Evolutionary conservation across 1,284 basidiomycete genomes (phyloP).

Genomic region (Clitocybe nebularis): DNA sequence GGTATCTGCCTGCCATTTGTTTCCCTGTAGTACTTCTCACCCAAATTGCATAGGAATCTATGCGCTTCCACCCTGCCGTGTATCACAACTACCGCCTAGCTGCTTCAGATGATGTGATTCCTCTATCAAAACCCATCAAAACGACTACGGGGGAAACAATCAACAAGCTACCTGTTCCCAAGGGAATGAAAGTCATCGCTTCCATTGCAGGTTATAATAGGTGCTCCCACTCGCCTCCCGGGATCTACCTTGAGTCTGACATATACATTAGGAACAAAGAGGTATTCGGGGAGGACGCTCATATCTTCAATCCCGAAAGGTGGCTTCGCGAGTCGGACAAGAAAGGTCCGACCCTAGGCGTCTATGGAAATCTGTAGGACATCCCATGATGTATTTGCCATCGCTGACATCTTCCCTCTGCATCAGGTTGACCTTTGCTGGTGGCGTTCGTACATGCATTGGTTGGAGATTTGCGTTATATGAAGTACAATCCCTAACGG

Average conservation of each 20-base stretch:
- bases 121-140: conserved; percentile 32
- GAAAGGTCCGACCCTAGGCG: conserved; percentile 41
- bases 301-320: conserved; percentile 48
- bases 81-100: conserved; percentile 40
- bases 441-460: conserved; percentile 48
- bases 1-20: conserved; percentile 21
- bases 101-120: conserved; percentile 33
- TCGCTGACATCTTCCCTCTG: neutral
- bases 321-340: conserved; percentile 41
- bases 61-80: conserved; percentile 42
- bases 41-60: conserved; percentile 32
- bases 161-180: conserved; percentile 30
- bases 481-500: conserved; percentile 44
- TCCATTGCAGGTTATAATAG: conserved; percentile 39
- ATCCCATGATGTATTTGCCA: neutral
- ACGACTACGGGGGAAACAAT: conserved; percentile 28
- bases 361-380: conserved; percentile 47
- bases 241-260: neutral
- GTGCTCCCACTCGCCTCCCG: conserved; percentile 11
- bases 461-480: conserved; percentile 46
- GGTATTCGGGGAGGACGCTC: conserved; percentile 50
- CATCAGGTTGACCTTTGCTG: conserved; percentile 42
- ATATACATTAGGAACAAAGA: conserved; percentile 34
- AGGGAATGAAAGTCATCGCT: conserved; percentile 32
- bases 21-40: neutral